Evolutionary conservation across 78 protist species (phyloP).

Genomic region (Dictyostelium firmibasis): DNA sequence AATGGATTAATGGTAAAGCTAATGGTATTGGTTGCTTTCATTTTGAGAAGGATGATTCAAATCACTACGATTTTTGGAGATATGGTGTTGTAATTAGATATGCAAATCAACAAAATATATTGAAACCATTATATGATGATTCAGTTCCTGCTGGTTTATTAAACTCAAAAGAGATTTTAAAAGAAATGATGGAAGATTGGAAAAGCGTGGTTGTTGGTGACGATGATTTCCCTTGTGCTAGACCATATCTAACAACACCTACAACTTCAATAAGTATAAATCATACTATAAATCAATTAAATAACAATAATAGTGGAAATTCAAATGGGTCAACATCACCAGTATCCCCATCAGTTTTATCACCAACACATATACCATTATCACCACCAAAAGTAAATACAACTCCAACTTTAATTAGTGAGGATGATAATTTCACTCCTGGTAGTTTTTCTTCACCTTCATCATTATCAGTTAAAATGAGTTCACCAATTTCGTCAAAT

Average conservation of each 20-base stretch:
- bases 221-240: conserved; percentile 53
- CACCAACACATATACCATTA: conserved; percentile 7
- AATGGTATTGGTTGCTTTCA: conserved; percentile 70
- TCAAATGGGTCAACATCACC: not conserved
- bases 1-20: conserved; percentile 49
- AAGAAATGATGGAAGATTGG: conserved; percentile 76
- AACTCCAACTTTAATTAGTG: not conserved
- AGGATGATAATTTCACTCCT: not conserved
- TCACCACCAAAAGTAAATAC: not conserved
- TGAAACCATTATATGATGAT: not conserved
- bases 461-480: not conserved
- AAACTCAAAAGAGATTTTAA: conserved; percentile 28
- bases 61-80: conserved; percentile 68
- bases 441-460: not conserved
- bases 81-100: conserved; percentile 69
- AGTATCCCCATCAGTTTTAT: not conserved
- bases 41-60: conserved; percentile 3
- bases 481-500: not conserved
- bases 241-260: conserved; percentile 7
- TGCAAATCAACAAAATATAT: conserved; percentile 16
- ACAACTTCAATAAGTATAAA: not conserved
- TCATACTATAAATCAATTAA: not conserved
- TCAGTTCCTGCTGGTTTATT: not conserved
- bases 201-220: conserved; percentile 14
- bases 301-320: not conserved